Evolutionary conservation across 148 eudicot species (phyloP).

Genomic region (Pouteria glomerata): DNA sequence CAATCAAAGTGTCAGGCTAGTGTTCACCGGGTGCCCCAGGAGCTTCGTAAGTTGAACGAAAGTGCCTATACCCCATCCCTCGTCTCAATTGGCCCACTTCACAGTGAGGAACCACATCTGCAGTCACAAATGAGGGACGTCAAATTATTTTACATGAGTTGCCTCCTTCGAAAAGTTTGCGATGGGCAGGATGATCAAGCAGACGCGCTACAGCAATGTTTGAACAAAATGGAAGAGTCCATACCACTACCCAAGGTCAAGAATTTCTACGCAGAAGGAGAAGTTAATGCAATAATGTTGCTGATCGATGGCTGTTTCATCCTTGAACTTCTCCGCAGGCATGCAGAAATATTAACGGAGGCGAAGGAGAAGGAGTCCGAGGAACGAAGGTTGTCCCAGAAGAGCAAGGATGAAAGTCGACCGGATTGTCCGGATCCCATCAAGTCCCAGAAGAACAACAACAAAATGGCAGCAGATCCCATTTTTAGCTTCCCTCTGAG

Average conservation of each 20-base stretch:
- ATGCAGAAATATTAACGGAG: neutral
- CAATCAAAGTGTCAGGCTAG: neutral
- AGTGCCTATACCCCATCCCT: conserved; percentile 1
- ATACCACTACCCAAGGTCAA: neutral
- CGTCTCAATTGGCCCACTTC: conserved; percentile 2
- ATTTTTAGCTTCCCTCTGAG: neutral
- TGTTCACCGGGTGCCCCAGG: neutral
- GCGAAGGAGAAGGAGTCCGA: too few species aligned
- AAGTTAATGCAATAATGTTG: neutral
- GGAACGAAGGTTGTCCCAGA: too few species aligned
- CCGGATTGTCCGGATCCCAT: too few species aligned
- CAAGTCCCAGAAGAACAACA: too few species aligned
- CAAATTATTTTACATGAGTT: too few species aligned
- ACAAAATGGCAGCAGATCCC: neutral
- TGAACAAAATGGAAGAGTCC: neutral
- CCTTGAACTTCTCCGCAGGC: neutral
- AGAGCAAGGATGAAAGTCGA: too few species aligned
- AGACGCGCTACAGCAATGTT: neutral
- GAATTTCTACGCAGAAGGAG: neutral
- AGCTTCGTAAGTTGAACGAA: neutral
- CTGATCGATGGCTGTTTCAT: neutral
- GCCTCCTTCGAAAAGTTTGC: too few species aligned
- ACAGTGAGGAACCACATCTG: neutral
- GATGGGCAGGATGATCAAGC: neutral
- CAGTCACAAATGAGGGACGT: neutral